Conservation (phyloP, 2,329 filamentous ascomycete genomes). For the Diaporthe sp. region DNA sequence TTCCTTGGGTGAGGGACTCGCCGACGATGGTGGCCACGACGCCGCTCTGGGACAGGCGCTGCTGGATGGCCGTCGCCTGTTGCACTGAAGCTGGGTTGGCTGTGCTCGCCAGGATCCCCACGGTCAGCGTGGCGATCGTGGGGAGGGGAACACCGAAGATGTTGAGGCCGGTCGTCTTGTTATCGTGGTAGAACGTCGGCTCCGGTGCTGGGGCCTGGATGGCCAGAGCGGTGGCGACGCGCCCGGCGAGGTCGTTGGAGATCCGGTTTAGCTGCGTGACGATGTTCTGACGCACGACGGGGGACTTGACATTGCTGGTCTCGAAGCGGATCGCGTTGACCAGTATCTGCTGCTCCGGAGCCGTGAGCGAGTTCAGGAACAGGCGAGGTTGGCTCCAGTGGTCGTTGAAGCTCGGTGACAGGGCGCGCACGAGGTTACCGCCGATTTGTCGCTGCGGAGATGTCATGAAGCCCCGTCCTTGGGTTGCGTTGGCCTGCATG, state of each 20-base stretch:
- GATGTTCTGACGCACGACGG: slow-evolving; percentile 72
- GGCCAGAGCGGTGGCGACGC: slow-evolving; percentile 73
- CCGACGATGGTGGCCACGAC: slow-evolving; percentile 72
- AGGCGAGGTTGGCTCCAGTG: slow-evolving; percentile 80
- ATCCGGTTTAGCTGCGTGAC: slow-evolving; percentile 77
- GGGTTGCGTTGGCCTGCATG: slow-evolving; percentile 72
- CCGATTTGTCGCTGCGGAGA: slow-evolving; percentile 66
- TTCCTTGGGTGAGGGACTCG: slow-evolving; percentile 65
- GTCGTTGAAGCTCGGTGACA: slow-evolving; percentile 76
- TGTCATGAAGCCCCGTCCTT: slow-evolving; percentile 75
- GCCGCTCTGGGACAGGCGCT: slow-evolving; percentile 61
- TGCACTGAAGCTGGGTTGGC: slow-evolving; percentile 56
- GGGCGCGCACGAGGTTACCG: slow-evolving; percentile 67
- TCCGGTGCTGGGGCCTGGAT: slow-evolving; percentile 70
- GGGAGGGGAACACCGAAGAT: slow-evolving; percentile 70
- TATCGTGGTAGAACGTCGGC: slow-evolving; percentile 75
- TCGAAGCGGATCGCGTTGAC: slow-evolving; percentile 82
- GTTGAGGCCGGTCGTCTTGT: slow-evolving; percentile 72
- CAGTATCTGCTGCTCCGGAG: slow-evolving; percentile 77
- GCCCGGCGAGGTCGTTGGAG: slow-evolving; percentile 74
- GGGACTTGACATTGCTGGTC: slow-evolving; percentile 69
- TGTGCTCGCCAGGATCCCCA: slow-evolving; percentile 71
- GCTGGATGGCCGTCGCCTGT: slow-evolving; percentile 63
- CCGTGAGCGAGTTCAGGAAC: slow-evolving; percentile 79
- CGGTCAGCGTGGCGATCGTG: slow-evolving; percentile 71